phyloP scores from a whole-genome alignment of 176 grass and related monocot genomes.

The Themeda triandra region DNA sequence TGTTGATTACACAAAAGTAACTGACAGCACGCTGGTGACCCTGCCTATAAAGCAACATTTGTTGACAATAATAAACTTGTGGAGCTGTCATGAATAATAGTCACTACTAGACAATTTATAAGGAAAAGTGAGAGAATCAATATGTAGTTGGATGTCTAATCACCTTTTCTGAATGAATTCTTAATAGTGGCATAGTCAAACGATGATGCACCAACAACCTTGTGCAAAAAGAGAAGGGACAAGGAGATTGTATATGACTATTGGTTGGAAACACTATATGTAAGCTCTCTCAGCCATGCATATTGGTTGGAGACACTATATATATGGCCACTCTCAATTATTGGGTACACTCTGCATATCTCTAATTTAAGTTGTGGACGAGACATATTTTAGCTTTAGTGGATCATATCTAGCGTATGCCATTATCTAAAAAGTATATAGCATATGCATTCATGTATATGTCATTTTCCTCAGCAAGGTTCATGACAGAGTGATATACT shows the following conservation, averaged over 20 bases:
- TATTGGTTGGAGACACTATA: not conserved
- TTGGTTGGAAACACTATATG: not conserved
- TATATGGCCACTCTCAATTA: not conserved
- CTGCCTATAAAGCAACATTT: not conserved
- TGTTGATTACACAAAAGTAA: not conserved
- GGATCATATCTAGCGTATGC: not conserved
- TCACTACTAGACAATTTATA: not conserved
- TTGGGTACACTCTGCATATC: not conserved
- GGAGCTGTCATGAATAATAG: constrained; percentile 2
- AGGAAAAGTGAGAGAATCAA: not conserved
- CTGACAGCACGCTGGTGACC: not conserved
- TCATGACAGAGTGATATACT: not conserved
- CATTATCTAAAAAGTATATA: not conserved
- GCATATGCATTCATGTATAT: not conserved
- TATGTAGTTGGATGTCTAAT: constrained; percentile 25
- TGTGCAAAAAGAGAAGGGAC: constrained; percentile 6
- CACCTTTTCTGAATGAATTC: constrained; percentile 25
- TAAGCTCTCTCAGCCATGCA: not conserved
- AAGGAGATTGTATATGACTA: not conserved
- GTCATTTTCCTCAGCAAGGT: not conserved
- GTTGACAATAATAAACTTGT: constrained; percentile 18
- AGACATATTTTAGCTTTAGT: not conserved
- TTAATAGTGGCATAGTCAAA: not conserved
- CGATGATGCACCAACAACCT: constrained; percentile 1
- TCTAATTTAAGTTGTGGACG: not conserved